Conservation (phyloP, 805 yeast species). For the Saturnispora diversa region DNA sequence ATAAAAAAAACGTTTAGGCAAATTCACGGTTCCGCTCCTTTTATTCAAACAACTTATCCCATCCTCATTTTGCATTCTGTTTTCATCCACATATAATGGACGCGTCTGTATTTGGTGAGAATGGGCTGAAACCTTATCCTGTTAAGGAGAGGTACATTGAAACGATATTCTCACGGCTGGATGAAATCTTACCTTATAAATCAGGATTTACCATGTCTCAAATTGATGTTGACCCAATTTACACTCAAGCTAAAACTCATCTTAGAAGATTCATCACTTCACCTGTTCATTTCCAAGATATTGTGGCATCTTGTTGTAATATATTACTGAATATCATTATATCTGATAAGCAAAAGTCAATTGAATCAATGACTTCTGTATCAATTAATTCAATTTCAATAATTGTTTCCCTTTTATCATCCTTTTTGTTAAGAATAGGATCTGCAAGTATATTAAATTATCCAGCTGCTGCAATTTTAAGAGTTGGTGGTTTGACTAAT, state of each 20-base stretch:
- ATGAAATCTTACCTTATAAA: constrained; percentile 30
- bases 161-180: constrained; percentile 30
- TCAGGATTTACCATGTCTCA: constrained; percentile 31
- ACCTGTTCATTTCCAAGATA: constrained; percentile 25
- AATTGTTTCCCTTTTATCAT: constrained; percentile 21
- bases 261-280: constrained; percentile 26
- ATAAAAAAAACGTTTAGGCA: not conserved
- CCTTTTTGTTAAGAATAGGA: constrained; percentile 25
- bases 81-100: not conserved
- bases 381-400: constrained; percentile 11
- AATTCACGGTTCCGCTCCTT: no score
- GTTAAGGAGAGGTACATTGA: constrained; percentile 20
- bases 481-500: constrained; percentile 10
- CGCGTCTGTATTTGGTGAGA: not conserved
- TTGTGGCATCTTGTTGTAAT: constrained; percentile 18
- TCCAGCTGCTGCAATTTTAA: constrained; percentile 7
- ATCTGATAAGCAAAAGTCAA: not conserved
- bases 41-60: no score
- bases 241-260: constrained; percentile 29
- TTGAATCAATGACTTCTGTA: constrained; percentile 19
- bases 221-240: constrained; percentile 31
- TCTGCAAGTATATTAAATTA: constrained; percentile 1
- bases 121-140: not conserved
- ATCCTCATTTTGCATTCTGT: no score
- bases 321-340: constrained; percentile 9